These are phyloP conservation scores for Polyporus arcularius DNA, from an alignment of 768 basidiomycete species.

Conservation along the genomic window DNA sequence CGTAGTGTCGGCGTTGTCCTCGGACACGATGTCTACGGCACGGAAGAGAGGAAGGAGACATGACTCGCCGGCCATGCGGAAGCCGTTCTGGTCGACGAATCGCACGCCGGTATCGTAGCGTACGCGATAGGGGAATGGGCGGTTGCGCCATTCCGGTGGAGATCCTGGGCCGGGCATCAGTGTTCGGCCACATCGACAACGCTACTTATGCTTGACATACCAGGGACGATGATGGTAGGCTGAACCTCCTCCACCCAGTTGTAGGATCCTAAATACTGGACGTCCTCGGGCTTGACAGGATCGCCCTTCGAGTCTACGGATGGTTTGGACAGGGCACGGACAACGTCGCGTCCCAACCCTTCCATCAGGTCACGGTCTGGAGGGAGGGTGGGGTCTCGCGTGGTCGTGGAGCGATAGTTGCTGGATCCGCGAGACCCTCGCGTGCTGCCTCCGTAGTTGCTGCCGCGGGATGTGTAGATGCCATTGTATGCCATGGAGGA, in stretches of 20 bases:
- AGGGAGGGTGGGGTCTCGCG: not conserved
- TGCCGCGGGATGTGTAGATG: too few relatives aligned
- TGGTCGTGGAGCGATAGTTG: not conserved
- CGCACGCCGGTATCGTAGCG: slow-evolving; percentile 51
- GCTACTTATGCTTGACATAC: slow-evolving; percentile 28
- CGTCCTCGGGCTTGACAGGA: slow-evolving; percentile 27
- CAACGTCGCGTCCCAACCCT: not conserved
- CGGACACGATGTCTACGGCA: slow-evolving; percentile 48
- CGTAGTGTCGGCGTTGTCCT: slow-evolving; percentile 24
- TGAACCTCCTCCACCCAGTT: slow-evolving; percentile 46
- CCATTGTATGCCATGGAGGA: too few relatives aligned
- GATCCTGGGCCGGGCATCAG: slow-evolving; percentile 38
- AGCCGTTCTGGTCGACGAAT: slow-evolving; percentile 61
- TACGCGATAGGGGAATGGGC: slow-evolving; percentile 52
- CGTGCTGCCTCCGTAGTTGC: not conserved
- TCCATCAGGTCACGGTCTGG: slow-evolving; percentile 11
- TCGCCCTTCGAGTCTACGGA: not conserved
- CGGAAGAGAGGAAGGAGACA: slow-evolving; percentile 57
- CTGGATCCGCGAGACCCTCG: not conserved
- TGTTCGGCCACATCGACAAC: not conserved
- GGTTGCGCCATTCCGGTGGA: slow-evolving; percentile 57
- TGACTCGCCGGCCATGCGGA: slow-evolving; percentile 35
- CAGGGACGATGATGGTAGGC: slow-evolving; percentile 57
- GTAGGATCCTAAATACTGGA: slow-evolving; percentile 52
- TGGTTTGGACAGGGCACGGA: slow-evolving; percentile 3